A percentile compares a stretch with the other conserved stretches of the same genome.
phyloP scores from a whole-genome alignment of 306 rosid species.

The Abrus pulchellus region DNA sequence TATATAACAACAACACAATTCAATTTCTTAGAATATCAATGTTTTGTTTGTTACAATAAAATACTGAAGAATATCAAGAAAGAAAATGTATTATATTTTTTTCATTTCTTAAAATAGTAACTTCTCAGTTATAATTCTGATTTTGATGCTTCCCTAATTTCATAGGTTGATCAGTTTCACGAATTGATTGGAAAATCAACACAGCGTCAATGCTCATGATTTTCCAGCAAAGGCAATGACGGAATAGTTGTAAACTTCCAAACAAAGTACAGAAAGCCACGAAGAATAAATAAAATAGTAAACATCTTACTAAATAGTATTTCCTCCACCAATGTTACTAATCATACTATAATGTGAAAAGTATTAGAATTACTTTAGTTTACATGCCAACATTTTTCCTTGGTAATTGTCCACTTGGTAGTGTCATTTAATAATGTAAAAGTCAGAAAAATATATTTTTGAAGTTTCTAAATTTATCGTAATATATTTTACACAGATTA shows the following conservation, averaged over 20 bases:
- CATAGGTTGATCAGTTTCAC: not conserved
- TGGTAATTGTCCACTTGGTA: not conserved
- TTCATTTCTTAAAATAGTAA: not conserved
- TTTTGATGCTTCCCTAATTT: not conserved
- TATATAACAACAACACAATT: not conserved
- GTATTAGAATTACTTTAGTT: not conserved
- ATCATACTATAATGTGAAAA: conserved; percentile 16
- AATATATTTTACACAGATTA: not conserved
- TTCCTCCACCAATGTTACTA: too few species aligned
- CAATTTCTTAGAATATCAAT: not conserved
- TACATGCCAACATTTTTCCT: conserved; percentile 48
- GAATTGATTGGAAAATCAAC: not conserved
- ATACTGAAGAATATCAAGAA: too few species aligned
- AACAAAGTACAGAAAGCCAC: not conserved
- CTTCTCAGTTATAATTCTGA: not conserved
- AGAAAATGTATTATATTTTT: too few species aligned
- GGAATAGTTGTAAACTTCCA: not conserved
- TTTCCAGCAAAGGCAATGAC: not conserved
- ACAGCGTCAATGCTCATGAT: not conserved
- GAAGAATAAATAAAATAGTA: too few species aligned
- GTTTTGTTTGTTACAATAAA: too few species aligned
- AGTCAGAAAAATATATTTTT: conserved; percentile 2
- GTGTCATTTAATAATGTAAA: conserved; percentile 5
- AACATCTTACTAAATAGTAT: too few species aligned
- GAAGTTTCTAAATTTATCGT: not conserved